Percentiles rank a stretch among this genome's conserved stretches.
These are phyloP conservation scores for Plantago lanceolata DNA, from an alignment of 305 asterid species.

Conservation along the genomic window DNA sequence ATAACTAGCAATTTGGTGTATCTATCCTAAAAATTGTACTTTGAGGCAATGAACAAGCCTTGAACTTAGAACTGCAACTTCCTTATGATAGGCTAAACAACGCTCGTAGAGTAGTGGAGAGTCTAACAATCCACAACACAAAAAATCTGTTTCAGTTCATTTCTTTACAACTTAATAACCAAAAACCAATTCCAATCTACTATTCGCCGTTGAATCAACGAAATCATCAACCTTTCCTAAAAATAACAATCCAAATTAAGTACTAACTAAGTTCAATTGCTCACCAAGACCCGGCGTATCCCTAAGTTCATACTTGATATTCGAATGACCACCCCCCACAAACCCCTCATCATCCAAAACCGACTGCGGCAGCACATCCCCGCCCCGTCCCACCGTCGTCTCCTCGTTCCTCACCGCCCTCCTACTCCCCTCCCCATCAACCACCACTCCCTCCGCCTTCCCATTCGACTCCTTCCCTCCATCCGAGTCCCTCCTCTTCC, in stretches of 20 bases:
- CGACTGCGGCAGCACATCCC: constrained; percentile 54
- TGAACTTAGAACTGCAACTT: not conserved
- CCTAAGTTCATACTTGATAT: constrained; percentile 91
- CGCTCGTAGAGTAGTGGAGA: not conserved
- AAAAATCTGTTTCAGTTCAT: not conserved
- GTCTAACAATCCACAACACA: not conserved
- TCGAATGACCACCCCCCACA: constrained; percentile 52
- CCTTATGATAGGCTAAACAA: not conserved
- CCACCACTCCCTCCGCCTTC: constrained; percentile 26
- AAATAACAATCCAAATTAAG: not conserved
- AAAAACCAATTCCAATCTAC: not conserved
- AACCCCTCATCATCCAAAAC: constrained; percentile 69
- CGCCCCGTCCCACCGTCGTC: constrained; percentile 32
- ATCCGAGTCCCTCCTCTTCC: constrained; percentile 80
- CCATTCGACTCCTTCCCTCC: constrained; percentile 56
- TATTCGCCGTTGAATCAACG: not conserved
- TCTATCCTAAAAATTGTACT: constrained; percentile 16
- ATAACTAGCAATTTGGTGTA: not conserved
- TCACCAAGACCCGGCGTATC: constrained; percentile 83
- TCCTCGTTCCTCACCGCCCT: constrained; percentile 53
- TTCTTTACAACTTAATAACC: not conserved
- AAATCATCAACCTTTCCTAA: not conserved
- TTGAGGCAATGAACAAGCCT: not conserved
- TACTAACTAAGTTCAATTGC: not conserved
- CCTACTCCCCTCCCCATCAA: constrained; percentile 40